These are phyloP conservation scores for Periconia digitata DNA, from an alignment of 2,329 filamentous ascomycete species.

Conservation along the genomic window DNA sequence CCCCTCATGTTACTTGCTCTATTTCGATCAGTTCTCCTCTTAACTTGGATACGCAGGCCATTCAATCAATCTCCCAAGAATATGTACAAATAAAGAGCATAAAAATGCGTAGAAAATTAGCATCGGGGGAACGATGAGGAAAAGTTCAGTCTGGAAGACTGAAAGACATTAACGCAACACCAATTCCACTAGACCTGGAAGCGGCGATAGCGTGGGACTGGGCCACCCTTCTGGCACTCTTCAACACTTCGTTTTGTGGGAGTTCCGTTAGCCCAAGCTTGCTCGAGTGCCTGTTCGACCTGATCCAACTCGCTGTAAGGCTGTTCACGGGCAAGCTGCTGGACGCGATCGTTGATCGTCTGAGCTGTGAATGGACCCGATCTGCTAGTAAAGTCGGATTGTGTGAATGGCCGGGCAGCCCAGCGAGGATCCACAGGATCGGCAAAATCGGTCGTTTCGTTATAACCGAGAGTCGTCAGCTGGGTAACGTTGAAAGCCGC, in stretches of 20 bases:
- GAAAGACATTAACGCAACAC: too few species aligned
- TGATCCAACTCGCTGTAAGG: slow-evolving; percentile 23
- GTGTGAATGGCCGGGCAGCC: slow-evolving; percentile 16
- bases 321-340: slow-evolving; percentile 21
- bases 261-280: slow-evolving; percentile 14
- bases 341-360: slow-evolving; percentile 12
- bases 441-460: slow-evolving; percentile 29
- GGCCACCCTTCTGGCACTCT: background rate
- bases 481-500: slow-evolving; percentile 45
- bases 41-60: too few species aligned
- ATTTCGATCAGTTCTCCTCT: too few species aligned
- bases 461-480: slow-evolving; percentile 32
- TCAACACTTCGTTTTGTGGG: slow-evolving; percentile 4
- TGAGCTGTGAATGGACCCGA: slow-evolving; percentile 18
- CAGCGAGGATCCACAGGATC: slow-evolving; percentile 25
- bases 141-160: too few species aligned
- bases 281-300: slow-evolving; percentile 21
- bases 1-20: too few species aligned
- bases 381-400: slow-evolving; percentile 12
- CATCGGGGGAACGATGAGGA: too few species aligned
- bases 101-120: too few species aligned
- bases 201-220: slow-evolving; percentile 7
- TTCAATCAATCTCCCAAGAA: too few species aligned
- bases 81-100: too few species aligned
- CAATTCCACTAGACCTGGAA: too few species aligned